A percentile compares a stretch with the other conserved stretches of the same genome.
These are phyloP conservation scores for Botryotinia globosa DNA, from an alignment of 2,329 filamentous ascomycete species.

Conservation along the genomic window DNA sequence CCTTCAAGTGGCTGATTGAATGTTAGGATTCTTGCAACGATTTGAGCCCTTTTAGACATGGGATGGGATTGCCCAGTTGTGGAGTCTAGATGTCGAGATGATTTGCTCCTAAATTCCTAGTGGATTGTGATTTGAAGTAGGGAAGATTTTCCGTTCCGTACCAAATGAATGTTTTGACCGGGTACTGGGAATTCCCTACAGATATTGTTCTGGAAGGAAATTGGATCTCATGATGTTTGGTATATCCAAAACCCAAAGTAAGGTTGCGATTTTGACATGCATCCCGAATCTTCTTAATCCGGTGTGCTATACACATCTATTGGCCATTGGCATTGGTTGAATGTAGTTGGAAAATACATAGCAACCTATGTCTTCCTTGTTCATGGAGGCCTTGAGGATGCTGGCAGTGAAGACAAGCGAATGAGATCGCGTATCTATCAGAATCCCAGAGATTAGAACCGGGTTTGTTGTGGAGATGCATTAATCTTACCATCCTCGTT, in stretches of 20 bases:
- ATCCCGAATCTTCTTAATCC: neutral
- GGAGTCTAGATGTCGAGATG: neutral
- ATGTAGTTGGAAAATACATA: neutral
- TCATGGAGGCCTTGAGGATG: neutral
- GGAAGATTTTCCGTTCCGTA: constrained; percentile 8
- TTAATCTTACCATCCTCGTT: constrained; percentile 8
- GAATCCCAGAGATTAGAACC: neutral
- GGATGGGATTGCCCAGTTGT: constrained; percentile 1
- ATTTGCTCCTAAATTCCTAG: neutral
- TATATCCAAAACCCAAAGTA: neutral
- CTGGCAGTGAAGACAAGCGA: constrained; percentile 7
- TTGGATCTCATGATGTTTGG: neutral
- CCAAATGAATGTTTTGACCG: neutral
- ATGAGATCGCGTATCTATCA: constrained; percentile 3
- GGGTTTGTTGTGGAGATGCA: constrained; percentile 11
- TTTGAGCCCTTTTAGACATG: neutral
- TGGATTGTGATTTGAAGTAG: neutral
- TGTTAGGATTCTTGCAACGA: neutral
- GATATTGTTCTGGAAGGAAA: neutral
- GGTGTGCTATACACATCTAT: neutral
- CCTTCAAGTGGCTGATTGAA: neutral
- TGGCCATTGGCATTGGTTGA: neutral
- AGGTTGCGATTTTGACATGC: neutral
- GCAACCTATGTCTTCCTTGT: neutral
- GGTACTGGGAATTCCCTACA: neutral